A percentile compares a stretch with the other conserved stretches of the same genome.
Conservation (phyloP, 768 basidiomycete genomes). For the Tylopilus rubrobrunneus region DNA sequence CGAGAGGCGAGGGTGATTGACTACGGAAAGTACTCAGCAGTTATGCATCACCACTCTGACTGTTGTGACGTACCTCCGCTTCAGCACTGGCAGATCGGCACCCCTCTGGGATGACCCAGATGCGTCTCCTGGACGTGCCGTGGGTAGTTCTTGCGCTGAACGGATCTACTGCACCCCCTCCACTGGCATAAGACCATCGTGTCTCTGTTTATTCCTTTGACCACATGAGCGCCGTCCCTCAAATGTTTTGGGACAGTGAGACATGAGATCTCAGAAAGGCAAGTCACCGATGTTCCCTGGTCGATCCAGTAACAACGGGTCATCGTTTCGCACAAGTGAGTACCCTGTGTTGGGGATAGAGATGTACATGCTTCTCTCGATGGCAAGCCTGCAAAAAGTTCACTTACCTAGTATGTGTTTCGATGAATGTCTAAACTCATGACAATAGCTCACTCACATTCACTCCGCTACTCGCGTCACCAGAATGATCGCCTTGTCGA, state of each 20-base stretch:
- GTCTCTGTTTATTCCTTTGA: fast-evolving
- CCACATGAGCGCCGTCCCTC: not conserved
- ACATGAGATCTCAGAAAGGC: not conserved
- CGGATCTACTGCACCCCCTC: not conserved
- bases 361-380: not conserved
- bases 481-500: not conserved
- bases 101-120: not conserved
- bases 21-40: too few relatives aligned
- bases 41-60: too few relatives aligned
- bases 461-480: not conserved
- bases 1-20: too few relatives aligned
- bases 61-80: not conserved
- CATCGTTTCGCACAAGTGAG: not conserved
- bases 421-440: not conserved
- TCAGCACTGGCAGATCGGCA: not conserved
- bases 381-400: too few relatives aligned
- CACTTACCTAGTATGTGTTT: not conserved
- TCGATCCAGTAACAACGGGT: not conserved
- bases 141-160: not conserved
- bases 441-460: not conserved
- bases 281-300: not conserved
- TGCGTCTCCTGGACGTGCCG: slow-evolving; percentile 4
- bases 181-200: not conserved
- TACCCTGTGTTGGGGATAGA: not conserved
- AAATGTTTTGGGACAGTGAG: not conserved